Base-by-base conservation (phyloP, 2,329 filamentous ascomycete genomes). In the Alternaria panax region DNA sequence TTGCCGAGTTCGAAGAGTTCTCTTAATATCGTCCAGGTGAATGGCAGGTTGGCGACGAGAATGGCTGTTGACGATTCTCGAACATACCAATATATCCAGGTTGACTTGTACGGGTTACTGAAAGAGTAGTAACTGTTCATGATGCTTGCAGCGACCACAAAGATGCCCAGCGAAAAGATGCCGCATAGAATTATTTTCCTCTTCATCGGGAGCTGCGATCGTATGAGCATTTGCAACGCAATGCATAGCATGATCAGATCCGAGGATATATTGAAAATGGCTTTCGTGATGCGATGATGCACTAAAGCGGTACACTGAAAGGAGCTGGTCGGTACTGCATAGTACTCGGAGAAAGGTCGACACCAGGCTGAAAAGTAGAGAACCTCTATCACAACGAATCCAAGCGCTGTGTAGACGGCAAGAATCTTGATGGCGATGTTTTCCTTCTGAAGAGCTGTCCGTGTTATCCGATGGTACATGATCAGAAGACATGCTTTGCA, bases 81-180 rank as follows among this genome's bases (percentile, higher is more conserved):
- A 11, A 69, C 55, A 51, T 76, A 77, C 74, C 74, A 77, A 30
- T 63, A 68, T 11, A 75, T 70, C 74, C 74, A 77, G 0, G 59
- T 70, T 3, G 56, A 47, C 11, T 59, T 48, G 51, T 76, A 76
- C 0, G 74, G 71, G 4, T 62, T 51, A 11, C 47, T 57, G 59
- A 77, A 71, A 1, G 69, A 72, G 51, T 72, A 84, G 55, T 84
- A 80, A 62, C 83, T 83, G 59, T 80, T 84, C 51, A 84, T 67
- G 36, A 83, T 73, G 38, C 83, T 81, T 24, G 83, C 80, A 25
- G 83, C 75, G 50, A 85, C 68, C 30, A 69, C 84, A 66, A 84
- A 84, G 32, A 76, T 66, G 4, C 87, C 87, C 0, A 89, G 75
- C 2, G 81, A 82, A 71, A 89, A 88, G 54, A 89, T 82, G 43